phyloP scores from a whole-genome alignment of 257 asterid genomes.

The Nicotiana tomentosiformis region DNA sequence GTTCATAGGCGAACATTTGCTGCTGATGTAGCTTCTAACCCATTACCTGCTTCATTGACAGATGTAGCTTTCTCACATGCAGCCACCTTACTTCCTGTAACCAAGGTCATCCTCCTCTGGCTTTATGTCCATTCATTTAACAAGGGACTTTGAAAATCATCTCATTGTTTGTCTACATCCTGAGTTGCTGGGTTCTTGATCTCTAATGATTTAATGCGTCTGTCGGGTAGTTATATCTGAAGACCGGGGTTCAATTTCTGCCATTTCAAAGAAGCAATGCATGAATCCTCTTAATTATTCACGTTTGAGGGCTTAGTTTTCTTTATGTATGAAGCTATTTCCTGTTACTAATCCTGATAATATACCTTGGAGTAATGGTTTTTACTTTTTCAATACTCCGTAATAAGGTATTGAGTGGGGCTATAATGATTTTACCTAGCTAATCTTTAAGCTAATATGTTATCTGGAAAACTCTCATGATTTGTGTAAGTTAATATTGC shows the following conservation, averaged over 20 bases:
- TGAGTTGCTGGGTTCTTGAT: neutral
- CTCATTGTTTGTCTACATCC: neutral
- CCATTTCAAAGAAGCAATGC: neutral
- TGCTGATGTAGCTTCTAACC: constrained; percentile 89
- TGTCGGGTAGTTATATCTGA: constrained; percentile 2
- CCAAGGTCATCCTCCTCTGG: constrained; percentile 50
- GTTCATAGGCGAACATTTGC: constrained; percentile 91
- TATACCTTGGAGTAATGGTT: neutral
- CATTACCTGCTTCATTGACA: constrained; percentile 91
- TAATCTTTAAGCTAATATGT: neutral
- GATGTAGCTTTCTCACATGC: constrained; percentile 99
- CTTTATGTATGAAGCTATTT: neutral
- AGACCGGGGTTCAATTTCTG: neutral
- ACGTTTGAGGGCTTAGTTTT: neutral
- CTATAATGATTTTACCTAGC: neutral
- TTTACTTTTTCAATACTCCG: neutral
- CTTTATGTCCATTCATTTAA: constrained; percentile 11
- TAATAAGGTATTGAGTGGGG: neutral
- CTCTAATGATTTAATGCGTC: neutral
- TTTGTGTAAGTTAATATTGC: neutral
- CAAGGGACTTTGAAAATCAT: neutral
- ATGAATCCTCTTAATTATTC: neutral
- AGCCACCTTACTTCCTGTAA: constrained; percentile 91
- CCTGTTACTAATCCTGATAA: neutral
- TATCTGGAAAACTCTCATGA: neutral